Base-by-base conservation (phyloP, 768 basidiomycete species). In the Coprinopsis marcescibilis region DNA sequence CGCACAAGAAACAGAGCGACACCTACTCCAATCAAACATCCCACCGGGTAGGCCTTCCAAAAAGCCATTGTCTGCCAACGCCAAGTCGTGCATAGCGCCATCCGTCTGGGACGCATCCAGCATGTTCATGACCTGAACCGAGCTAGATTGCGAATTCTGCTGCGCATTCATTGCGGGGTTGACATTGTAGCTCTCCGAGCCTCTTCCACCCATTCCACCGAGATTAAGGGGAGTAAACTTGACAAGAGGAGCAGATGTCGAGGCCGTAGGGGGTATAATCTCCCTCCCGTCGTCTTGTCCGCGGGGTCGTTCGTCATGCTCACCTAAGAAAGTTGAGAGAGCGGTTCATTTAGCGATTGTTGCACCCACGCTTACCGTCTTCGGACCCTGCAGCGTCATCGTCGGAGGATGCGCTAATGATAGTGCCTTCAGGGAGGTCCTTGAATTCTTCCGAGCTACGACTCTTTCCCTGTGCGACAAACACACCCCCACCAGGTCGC, bases 11-110 rank as follows among this genome's bases (percentile, higher is more conserved):
- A 39, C 33, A 30, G 42, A 43, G 34, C 50, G 43, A 34, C 19
- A 68, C 72, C 54, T 56, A 88, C 87, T 78, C 85, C 86, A 91
- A 62, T 90, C 87, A 64, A 89, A 91, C 86, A 91, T 89, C 15
- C 78, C 75, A 3, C 81, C 83, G 34, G 89, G 89, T 43, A 91
- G 79, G 1, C 86, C 86, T 50, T 89, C 85, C 61, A 91, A 66
- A 46, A 85, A 76, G 14, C 77, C 82, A 49, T 66, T 76, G 59
- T 88, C 85, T 15, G 77, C 76, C 68, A 80, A 70, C 25, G 81
- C 78, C 56, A 78, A 75, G 47, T 84, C 81, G 44, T 81, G 78
- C 52, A 87, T 61, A 17, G 73, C 71, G 48, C 70, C 72, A 13
- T 67, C 70, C 33, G 75, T 70, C 53, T 77, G 77, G 19, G 77